Percentiles rank a stretch among this genome's conserved stretches.
phyloP scores from a whole-genome alignment of 1,139 yeast species.

The Magnusiomyces fungicola region DNA sequence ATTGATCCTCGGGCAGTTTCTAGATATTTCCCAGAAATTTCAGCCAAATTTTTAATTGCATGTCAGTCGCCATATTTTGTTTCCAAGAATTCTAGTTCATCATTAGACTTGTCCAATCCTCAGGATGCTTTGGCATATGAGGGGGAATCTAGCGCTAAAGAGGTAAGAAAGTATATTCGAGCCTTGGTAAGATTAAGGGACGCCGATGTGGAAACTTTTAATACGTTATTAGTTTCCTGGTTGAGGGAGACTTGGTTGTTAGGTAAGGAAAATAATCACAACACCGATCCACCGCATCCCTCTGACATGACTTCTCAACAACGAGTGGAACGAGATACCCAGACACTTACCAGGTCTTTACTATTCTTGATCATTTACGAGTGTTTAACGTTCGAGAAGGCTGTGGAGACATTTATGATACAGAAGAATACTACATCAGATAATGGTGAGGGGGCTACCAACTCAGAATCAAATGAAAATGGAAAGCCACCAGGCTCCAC shows the following conservation, averaged over 20 bases:
- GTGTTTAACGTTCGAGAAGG: constrained; percentile 30
- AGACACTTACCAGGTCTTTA: constrained; percentile 24
- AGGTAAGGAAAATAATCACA: background rate
- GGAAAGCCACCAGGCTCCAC: too few species aligned
- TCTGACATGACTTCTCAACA: background rate
- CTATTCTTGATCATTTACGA: constrained; percentile 34
- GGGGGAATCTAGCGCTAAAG: background rate
- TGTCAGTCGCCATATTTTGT: background rate
- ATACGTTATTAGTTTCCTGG: background rate
- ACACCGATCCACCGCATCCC: background rate
- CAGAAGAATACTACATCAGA: background rate
- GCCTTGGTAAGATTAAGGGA: background rate
- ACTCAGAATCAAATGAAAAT: too few species aligned
- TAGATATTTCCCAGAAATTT: background rate
- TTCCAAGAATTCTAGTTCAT: background rate
- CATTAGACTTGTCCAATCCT: too few species aligned
- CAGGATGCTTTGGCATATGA: background rate
- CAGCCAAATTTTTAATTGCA: background rate
- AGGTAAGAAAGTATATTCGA: background rate
- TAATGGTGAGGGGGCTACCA: background rate
- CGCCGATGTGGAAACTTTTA: background rate
- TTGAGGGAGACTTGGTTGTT: background rate
- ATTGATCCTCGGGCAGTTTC: background rate
- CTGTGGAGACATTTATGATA: constrained; percentile 29
- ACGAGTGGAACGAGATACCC: background rate